Evolutionary conservation across 345 rosid genomes (phyloP).

Genomic region (Heritiera fomes): DNA sequence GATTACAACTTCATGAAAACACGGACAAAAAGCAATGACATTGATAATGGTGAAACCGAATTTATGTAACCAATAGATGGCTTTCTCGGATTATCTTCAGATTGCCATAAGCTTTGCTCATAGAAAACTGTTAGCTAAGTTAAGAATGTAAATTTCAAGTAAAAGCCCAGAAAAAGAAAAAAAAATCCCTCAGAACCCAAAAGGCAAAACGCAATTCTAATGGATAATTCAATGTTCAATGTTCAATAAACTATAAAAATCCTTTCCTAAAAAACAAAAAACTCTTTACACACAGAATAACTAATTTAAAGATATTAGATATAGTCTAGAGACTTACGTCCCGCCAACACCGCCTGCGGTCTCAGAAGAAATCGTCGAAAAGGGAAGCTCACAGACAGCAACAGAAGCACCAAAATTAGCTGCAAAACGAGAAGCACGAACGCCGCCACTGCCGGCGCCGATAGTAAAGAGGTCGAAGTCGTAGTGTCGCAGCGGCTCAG

Average conservation of each 20-base stretch:
- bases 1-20: not conserved
- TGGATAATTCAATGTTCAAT: not conserved
- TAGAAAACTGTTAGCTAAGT: too few species aligned
- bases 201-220: not conserved
- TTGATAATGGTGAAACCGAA: not conserved
- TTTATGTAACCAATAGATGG: not conserved
- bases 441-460: conserved; percentile 97
- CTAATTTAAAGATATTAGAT: not conserved
- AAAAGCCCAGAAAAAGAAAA: not conserved
- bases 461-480: conserved; percentile 96
- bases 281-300: not conserved
- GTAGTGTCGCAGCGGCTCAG: conserved; percentile 54
- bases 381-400: conserved; percentile 96
- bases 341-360: conserved; percentile 95
- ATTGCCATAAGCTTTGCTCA: not conserved
- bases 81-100: not conserved
- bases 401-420: conserved; percentile 84
- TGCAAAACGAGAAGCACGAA: conserved; percentile 93
- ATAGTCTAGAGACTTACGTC: conserved; percentile 54
- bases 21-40: not conserved
- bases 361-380: conserved; percentile 85
- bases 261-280: not conserved
- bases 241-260: not conserved
- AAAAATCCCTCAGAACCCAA: not conserved
- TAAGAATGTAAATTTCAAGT: not conserved